Evolutionary conservation across 2,329 filamentous ascomycete species (phyloP), one percentile per base, ranked within the genome.

Genomic region (Curvularia sp.): DNA sequence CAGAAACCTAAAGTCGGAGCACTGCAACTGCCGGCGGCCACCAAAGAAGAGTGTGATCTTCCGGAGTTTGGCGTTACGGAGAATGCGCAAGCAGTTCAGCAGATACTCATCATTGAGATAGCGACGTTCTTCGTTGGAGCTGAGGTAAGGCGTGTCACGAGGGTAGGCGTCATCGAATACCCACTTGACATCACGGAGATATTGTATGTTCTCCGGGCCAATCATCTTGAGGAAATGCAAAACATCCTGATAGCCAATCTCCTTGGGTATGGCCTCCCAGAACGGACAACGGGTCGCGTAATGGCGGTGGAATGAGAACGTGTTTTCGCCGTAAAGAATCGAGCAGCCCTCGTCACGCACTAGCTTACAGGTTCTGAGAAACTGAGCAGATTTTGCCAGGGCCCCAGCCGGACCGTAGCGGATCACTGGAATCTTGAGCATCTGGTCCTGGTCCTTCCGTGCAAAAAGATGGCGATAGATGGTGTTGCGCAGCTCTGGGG

Each of bases 241-340:
- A 18, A 78, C 68, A 49, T 80, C 78, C 49, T 77, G 77, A 69
- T 81, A 84, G 39, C 81, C 82, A 34, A 83, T 75, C 64, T 83
- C 81, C 55, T 76, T 79, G 56, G 76, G 79, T 18, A 75, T 66
- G 2, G 69, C 61, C 34, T 75, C 74, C 72, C 77, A 82, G 73
- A 77, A 82, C 34, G 63, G 74, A 56, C 64, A 75, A 41, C 80
- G 77, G 3, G 66, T 74, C n/a, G 61, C 60, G 45, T 60, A 63
- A 53, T 74, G 77, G 36, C 78, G 77, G 39, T 74, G 70, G 59
- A 84, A 81, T 38, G 72, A 60, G 68, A 84, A 84, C 2, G 68
- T 72, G 61, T 84, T 83, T 60, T 82, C 78, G n/a, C 79, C 76
- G 60, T 84, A 84, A 0, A 84, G 72, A 36, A 84, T 75, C 28